Base-by-base conservation (phyloP, 345 rosid genomes). In the Euclidium syriacum region DNA sequence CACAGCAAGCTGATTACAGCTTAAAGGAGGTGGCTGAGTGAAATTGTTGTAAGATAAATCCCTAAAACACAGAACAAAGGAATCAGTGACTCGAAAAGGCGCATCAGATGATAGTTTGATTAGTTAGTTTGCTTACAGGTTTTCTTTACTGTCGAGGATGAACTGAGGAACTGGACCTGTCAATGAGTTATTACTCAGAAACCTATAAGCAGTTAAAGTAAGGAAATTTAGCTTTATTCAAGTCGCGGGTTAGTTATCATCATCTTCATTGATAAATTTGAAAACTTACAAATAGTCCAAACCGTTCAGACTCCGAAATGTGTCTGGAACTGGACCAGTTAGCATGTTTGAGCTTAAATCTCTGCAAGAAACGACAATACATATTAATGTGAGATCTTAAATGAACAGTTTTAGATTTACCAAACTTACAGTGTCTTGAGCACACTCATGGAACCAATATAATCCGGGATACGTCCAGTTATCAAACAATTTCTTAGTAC, bases 21-120 rank as follows among this genome's bases (percentile, higher is more conserved):
- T 64, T 19, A 4, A 0, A 16, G 39, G 2, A 62, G 79, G 38
- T 40, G 86, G 44, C 22, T 72, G 71, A 0, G 87, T 81, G 71
- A 94, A 94, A 60, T 78, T 94, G 85, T 94, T 94, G 75, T 85
- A 83, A 36, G 98, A 92, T 52, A 88, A 68, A 75, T 92, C 98
- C 3, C 98, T 92, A 84, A 51, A 68, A 69, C n/a, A 14, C 14
- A 59, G 27, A 25, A 23, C 10, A 56, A n/a, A 55, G 6, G 2
- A 29, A 15, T 38, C 26, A 51, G n/a, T 15, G 32, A 46, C 42
- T 5, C 4, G 15, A 27, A 53, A 27, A 38, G 17, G 16, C 34
- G 2, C 16, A n/a, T n/a, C n/a, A 54, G 4, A 30, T 70, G 34
- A 7, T 42, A 33, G 49, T 55, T n/a, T n/a, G 20, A 3, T 10